Percentiles rank a stretch among this genome's conserved stretches.
Evolutionary conservation across 257 asterid species (phyloP).

Genomic region (Petunia axillaris): DNA sequence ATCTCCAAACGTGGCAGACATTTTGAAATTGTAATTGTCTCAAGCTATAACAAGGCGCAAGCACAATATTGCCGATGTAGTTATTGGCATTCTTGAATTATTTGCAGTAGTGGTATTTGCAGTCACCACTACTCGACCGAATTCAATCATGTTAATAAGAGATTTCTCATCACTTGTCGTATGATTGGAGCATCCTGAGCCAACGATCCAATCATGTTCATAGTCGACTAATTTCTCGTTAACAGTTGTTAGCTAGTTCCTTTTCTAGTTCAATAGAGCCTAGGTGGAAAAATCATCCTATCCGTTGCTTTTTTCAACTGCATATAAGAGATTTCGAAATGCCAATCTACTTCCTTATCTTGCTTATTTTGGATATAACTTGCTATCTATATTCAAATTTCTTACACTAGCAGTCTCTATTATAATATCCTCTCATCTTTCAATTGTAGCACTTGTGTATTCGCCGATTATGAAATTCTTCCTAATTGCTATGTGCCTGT

Average conservation of each 20-base stretch:
- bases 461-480: neutral
- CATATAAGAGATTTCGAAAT: neutral
- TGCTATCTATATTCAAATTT: neutral
- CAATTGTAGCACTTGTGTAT: neutral
- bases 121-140: neutral
- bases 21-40: neutral
- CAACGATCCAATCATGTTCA: slow-evolving; percentile 6
- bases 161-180: neutral
- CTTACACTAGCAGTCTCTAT: neutral
- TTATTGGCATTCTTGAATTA: neutral
- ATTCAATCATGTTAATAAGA: neutral
- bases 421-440: neutral
- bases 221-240: neutral
- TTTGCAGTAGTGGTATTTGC: neutral
- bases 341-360: neutral
- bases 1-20: neutral
- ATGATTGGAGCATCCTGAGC: slow-evolving; percentile 7
- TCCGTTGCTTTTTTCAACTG: neutral
- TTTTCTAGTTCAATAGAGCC: neutral
- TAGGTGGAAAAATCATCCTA: neutral
- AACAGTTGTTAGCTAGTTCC: neutral
- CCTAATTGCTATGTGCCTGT: neutral
- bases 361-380: neutral
- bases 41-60: too few species aligned
- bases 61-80: neutral